A percentile compares a stretch with the other conserved stretches of the same genome.
Conservation (phyloP, 1,139 yeast genomes). For the Suhomyces bokatorum region DNA sequence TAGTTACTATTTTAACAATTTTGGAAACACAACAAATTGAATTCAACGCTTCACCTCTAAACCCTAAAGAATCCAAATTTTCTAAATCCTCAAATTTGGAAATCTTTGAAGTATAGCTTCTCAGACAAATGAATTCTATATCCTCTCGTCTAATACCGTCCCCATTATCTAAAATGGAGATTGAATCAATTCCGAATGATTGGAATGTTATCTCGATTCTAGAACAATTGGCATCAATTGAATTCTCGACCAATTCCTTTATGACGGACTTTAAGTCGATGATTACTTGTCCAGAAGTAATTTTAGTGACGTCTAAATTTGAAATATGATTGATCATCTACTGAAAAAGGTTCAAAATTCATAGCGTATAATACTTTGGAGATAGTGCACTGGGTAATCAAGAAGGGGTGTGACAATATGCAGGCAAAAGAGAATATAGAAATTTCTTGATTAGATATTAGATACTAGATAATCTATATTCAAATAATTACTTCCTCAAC, state of each 20-base stretch:
- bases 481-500: no score
- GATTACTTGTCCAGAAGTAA: constrained; percentile 93
- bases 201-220: constrained; percentile 65
- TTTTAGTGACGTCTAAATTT: constrained; percentile 56
- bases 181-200: constrained; percentile 72
- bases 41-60: constrained; percentile 83
- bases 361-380: no score
- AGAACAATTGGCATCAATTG: constrained; percentile 75
- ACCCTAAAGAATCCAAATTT: constrained; percentile 62
- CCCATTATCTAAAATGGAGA: constrained; percentile 79
- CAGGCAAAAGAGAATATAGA: no score
- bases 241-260: constrained; percentile 84
- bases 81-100: constrained; percentile 55
- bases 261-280: constrained; percentile 73
- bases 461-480: no score
- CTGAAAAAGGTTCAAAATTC: no score
- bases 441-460: no score
- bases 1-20: constrained; percentile 56
- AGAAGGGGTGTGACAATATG: no score
- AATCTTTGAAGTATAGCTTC: constrained; percentile 83
- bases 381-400: no score
- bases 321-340: constrained; percentile 7
- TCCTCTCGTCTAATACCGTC: constrained; percentile 65
- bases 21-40: constrained; percentile 63
- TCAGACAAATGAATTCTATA: constrained; percentile 60